Base-by-base conservation (phyloP, 176 grass and related monocot genomes). In the Musa acuminata region DNA sequence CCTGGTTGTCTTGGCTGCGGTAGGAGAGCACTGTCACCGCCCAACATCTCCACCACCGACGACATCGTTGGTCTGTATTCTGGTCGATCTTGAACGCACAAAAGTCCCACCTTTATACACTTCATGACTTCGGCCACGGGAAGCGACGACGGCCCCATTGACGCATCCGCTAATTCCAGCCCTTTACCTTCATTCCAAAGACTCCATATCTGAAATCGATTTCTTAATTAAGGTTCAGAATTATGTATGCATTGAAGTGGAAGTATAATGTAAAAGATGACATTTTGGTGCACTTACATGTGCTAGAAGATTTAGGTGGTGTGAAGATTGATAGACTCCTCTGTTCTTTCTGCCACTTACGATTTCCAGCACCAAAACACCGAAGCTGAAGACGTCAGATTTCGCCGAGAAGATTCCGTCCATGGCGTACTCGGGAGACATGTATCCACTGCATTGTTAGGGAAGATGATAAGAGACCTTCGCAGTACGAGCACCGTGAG, bases 321-420 rank as follows among this genome's bases (percentile, higher is more conserved):
- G 52, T 11, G 24, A 35, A 16, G 13, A 35, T 12, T 57, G 53
- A 55, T 27, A 55, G 5, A 27, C 24, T 26, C 52, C 72, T 27
- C 52, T 27, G 50, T 74, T 74, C 72, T 35, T 70, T 70, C 21
- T 70, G 14, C 67, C 67, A 3, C 43, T 70, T 11, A 70, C 20
- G 10, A 51, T 70, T 21, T 74, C 72, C 3, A 74, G 72, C 19
- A 57, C 8, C 13, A 74, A 14, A 19, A 74, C 72, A 10, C 72
- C 72, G 27, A 74, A 74, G 7, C 72, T 74, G n/a, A 29, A 74
- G 22, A 74, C 72, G 11, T 74, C 72, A 3, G 72, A 74, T 35
- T 74, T 74, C 10, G 20, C 6, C 7, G 72, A 74, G 20, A 73
- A 73, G 9, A 53, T 73, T 14, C 52, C 51, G 2, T 73, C 21